phyloP scores from a whole-genome alignment of 1,284 basidiomycete genomes.

The Tilletiopsis washingtonensis region DNA sequence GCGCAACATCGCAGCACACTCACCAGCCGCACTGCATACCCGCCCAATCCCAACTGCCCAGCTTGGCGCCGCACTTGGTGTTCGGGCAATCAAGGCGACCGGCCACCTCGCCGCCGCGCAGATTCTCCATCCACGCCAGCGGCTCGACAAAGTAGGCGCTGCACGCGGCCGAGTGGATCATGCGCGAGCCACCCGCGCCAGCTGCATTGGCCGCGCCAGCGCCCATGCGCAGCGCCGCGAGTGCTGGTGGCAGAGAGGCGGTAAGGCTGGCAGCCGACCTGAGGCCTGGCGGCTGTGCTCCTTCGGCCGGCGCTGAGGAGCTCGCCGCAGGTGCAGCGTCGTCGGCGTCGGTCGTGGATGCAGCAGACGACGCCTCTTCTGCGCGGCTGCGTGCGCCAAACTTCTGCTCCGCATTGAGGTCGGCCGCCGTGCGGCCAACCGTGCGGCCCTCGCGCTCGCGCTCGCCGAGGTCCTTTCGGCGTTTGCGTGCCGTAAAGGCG shows the following conservation, averaged over 20 bases:
- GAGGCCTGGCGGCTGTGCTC: constrained; percentile 9
- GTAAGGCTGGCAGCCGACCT: constrained; percentile 26
- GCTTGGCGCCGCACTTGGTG: constrained; percentile 75
- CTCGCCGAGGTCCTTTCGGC: constrained; percentile 6
- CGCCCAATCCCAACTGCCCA: constrained; percentile 95
- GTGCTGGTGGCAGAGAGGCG: constrained; percentile 28
- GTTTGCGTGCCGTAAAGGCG: constrained; percentile 30
- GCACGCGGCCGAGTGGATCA: constrained; percentile 57
- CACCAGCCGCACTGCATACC: constrained; percentile 83
- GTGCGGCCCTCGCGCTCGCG: background rate
- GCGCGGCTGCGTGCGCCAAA: background rate
- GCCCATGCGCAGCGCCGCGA: constrained; percentile 29
- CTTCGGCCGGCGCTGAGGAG: background rate
- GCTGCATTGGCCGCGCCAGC: background rate
- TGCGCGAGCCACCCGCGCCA: background rate
- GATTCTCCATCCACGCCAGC: constrained; percentile 91
- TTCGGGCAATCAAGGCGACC: constrained; percentile 90
- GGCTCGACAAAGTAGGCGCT: constrained; percentile 96
- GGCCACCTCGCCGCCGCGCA: constrained; percentile 64
- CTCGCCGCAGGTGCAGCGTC: background rate
- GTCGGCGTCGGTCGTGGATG: background rate
- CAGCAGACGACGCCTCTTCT: background rate
- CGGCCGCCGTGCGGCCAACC: background rate
- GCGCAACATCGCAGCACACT: constrained; percentile 34
- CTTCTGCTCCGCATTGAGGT: background rate